A percentile compares a stretch with the other conserved stretches of the same genome.
Conservation (phyloP, 257 asterid genomes). For the Eucommia ulmoides region DNA sequence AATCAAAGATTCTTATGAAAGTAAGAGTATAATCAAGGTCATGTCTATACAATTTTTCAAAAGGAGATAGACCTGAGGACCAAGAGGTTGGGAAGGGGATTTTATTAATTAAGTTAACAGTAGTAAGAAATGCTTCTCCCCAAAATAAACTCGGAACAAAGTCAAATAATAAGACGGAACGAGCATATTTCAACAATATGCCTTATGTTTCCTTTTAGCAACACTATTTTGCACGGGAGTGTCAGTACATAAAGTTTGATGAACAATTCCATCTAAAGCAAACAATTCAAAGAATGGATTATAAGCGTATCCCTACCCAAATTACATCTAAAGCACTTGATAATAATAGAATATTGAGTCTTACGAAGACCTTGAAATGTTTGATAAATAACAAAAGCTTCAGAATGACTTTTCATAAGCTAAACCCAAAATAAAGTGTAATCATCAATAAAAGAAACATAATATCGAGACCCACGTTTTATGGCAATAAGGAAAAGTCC, state of each 20-base stretch:
- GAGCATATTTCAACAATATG: not conserved
- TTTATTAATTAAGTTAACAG: not conserved
- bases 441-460: not conserved
- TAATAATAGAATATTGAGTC: not conserved
- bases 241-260: not conserved
- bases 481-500: not conserved
- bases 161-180: not conserved
- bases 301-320: not conserved
- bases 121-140: not conserved
- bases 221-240: slow-evolving; percentile 2
- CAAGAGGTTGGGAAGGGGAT: not conserved
- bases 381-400: not conserved
- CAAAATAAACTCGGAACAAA: not conserved
- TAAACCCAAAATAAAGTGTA: not conserved
- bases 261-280: not conserved
- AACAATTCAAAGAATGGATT: not conserved
- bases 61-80: not conserved
- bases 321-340: not conserved
- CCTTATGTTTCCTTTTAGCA: not conserved
- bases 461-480: not conserved
- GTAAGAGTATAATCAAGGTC: not conserved
- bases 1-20: not conserved
- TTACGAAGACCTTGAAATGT: not conserved
- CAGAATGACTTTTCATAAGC: not conserved
- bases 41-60: not conserved